phyloP scores from a whole-genome alignment of 768 basidiomycete species.

The Punctularia strigosozonata region DNA sequence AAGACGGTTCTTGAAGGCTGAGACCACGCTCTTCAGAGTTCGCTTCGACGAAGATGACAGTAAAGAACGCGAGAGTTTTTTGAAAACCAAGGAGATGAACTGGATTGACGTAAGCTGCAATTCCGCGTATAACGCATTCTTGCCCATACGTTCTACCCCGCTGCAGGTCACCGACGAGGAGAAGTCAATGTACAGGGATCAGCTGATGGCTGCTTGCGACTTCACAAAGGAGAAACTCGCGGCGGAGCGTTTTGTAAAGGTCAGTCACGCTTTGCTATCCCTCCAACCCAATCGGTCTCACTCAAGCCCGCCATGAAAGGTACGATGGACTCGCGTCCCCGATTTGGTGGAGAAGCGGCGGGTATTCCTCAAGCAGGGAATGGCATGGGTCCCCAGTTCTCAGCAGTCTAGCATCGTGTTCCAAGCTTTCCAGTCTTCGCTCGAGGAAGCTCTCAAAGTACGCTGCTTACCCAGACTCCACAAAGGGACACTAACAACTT shows the following conservation, averaged over 20 bases:
- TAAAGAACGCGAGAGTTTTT: constrained; percentile 52
- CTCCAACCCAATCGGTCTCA: neutral
- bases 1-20: constrained; percentile 80
- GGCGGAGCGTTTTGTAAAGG: constrained; percentile 23
- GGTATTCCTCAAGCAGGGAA: constrained; percentile 68
- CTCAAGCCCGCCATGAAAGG: constrained; percentile 30
- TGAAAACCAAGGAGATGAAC: constrained; percentile 50
- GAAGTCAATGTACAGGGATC: constrained; percentile 29
- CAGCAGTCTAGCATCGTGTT: constrained; percentile 80
- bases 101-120: constrained; percentile 41
- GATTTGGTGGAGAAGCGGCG: constrained; percentile 78
- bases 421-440: constrained; percentile 67
- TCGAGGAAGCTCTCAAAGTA: constrained; percentile 74
- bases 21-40: constrained; percentile 71
- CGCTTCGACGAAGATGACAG: constrained; percentile 59
- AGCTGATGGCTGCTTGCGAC: constrained; percentile 40
- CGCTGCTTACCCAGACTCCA: constrained; percentile 7
- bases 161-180: constrained; percentile 49
- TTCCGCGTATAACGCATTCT: neutral
- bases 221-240: constrained; percentile 1
- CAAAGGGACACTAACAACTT: neutral
- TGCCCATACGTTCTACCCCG: neutral
- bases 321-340: constrained; percentile 93
- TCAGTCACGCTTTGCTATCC: constrained; percentile 20
- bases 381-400: constrained; percentile 76